Conservation (phyloP, 1,284 basidiomycete species). For the Somion occarium region DNA sequence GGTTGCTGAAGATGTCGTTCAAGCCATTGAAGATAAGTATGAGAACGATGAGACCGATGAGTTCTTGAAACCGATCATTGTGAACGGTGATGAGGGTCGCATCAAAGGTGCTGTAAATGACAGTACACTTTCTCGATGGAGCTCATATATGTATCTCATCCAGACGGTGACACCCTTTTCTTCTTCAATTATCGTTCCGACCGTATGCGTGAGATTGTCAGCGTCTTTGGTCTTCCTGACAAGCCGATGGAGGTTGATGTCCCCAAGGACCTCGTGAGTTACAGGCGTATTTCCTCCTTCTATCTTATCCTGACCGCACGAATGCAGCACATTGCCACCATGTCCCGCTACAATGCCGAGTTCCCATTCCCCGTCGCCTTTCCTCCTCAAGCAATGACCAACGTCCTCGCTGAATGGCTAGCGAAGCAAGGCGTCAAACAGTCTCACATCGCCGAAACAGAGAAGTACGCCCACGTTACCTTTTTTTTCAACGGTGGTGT, state of each 20-base stretch:
- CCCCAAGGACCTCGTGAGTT: conserved; percentile 72
- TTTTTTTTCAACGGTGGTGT: conserved; percentile 97
- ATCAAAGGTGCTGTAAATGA: conserved; percentile 58
- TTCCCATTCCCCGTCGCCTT: conserved; percentile 86
- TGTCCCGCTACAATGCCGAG: conserved; percentile 89
- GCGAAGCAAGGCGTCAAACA: conserved; percentile 75
- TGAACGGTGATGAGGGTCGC: conserved; percentile 72
- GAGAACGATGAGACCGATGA: conserved; percentile 84
- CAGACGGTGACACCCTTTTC: conserved; percentile 77
- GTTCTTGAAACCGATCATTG: conserved; percentile 90
- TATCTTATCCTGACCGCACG: conserved; percentile 3
- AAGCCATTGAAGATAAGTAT: conserved; percentile 70
- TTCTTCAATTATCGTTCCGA: conserved; percentile 96
- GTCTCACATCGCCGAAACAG: conserved; percentile 86
- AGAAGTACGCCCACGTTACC: conserved; percentile 93
- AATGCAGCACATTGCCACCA: conserved; percentile 76
- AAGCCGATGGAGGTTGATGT: conserved; percentile 79
- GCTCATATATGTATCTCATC: too few relatives aligned
- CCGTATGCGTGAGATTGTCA: conserved; percentile 83
- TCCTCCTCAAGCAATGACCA: conserved; percentile 86
- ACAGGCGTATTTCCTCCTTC: not conserved
- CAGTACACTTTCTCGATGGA: too few relatives aligned
- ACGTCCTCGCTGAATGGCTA: conserved; percentile 89
- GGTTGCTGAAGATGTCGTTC: conserved; percentile 54
- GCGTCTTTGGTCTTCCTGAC: conserved; percentile 76